Conservation (phyloP, 73 alveolate species). For the Effrenium voratum region DNA sequence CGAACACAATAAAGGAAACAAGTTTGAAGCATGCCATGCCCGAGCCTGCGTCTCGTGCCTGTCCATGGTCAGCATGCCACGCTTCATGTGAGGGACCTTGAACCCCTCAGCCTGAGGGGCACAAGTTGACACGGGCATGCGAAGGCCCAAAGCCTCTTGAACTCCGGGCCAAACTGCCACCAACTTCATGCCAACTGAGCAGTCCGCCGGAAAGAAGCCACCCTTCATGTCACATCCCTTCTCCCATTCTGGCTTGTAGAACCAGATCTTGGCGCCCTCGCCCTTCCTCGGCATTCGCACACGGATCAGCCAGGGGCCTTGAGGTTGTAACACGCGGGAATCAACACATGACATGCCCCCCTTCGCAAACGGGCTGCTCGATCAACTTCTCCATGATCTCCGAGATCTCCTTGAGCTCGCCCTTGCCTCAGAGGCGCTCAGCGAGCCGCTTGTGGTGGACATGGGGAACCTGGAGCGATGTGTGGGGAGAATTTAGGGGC, state of each 20-base stretch:
- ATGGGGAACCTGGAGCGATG: no score
- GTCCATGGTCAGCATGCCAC: conserved; percentile 90
- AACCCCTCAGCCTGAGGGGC: conserved; percentile 45
- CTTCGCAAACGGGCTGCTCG: conserved; percentile 42
- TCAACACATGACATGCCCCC: no score
- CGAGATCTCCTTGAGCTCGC: conserved; percentile 68
- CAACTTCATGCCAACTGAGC: not conserved
- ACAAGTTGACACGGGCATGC: not conserved
- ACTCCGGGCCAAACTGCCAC: no score
- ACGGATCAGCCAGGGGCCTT: not conserved
- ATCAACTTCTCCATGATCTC: conserved; percentile 48
- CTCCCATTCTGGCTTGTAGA: conserved; percentile 88
- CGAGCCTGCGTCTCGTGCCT: conserved; percentile 76
- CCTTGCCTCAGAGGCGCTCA: not conserved
- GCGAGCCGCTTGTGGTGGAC: no score
- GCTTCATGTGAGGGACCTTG: conserved; percentile 72
- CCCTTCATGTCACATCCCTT: conserved; percentile 89
- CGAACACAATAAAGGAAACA: no score
- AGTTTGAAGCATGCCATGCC: no score
- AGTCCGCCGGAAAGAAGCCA: conserved; percentile 28
- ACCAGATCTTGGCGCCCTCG: conserved; percentile 74
- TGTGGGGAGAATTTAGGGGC: no score
- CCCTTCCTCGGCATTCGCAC: conserved; percentile 68
- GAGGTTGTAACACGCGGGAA: not conserved
- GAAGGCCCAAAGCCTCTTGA: not conserved